Conservation (phyloP, 2,329 filamentous ascomycete species). For the Fusarium nurragi region DNA sequence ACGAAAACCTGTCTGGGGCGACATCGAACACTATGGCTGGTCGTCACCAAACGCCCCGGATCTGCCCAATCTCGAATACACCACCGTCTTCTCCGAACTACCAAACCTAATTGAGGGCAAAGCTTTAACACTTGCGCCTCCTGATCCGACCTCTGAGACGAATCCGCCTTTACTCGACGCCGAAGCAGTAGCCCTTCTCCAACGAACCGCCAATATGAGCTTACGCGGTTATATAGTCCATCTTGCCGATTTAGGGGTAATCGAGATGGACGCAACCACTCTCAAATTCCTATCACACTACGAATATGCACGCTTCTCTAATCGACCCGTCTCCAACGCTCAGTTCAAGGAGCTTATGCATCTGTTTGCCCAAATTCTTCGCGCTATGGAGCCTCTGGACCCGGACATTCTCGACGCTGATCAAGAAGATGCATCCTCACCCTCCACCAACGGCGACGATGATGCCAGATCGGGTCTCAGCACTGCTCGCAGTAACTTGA, state of each 20-base stretch:
- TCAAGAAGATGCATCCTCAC: constrained; percentile 38
- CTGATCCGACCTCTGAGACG: constrained; percentile 53
- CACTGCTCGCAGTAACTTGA: constrained; percentile 49
- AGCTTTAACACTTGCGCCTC: constrained; percentile 83
- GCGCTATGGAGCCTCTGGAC: constrained; percentile 75
- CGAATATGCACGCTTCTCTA: constrained; percentile 86
- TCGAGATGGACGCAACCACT: constrained; percentile 56
- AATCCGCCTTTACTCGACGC: constrained; percentile 65
- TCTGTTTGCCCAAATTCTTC: constrained; percentile 82
- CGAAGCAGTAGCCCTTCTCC: constrained; percentile 75
- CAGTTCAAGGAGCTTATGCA: constrained; percentile 85
- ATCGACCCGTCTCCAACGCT: constrained; percentile 70
- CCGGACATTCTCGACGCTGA: constrained; percentile 57
- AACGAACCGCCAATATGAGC: constrained; percentile 75
- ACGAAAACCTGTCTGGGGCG: constrained; percentile 74
- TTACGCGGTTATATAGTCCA: constrained; percentile 82
- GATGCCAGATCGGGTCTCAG: constrained; percentile 55
- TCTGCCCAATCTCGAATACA: constrained; percentile 83
- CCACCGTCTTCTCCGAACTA: constrained; percentile 81
- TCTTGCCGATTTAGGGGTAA: constrained; percentile 72
- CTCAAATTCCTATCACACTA: constrained; percentile 78
- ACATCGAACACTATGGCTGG: constrained; percentile 90
- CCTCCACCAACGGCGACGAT: constrained; percentile 58
- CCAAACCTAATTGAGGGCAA: constrained; percentile 92
- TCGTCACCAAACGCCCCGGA: constrained; percentile 79